A percentile compares a stretch with the other conserved stretches of the same genome.
phyloP scores from a whole-genome alignment of 2,329 filamentous ascomycete genomes.

The Ambrosiella beaveri region DNA sequence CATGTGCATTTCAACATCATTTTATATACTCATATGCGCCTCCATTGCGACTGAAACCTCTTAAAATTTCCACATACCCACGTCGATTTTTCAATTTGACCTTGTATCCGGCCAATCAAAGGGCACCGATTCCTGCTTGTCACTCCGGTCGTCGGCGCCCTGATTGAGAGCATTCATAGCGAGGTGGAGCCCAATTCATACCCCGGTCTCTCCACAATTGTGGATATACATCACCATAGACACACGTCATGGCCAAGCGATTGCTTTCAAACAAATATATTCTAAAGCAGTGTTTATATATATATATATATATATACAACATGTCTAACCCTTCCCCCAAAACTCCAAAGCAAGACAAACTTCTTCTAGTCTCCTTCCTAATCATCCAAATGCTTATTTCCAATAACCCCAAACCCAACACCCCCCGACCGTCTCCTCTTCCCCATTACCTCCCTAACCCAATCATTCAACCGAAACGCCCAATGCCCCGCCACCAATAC shows the following conservation, averaged over 20 bases:
- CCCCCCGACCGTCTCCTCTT: slow-evolving; percentile 26
- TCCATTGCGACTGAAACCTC: background rate
- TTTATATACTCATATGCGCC: background rate
- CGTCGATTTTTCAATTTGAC: background rate
- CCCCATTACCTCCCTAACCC: slow-evolving; percentile 42
- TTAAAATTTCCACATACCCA: background rate
- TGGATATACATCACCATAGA: background rate
- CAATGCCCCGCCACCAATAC: slow-evolving; percentile 88
- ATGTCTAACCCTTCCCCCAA: background rate
- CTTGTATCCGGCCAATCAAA: slow-evolving; percentile 7
- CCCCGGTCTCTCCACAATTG: background rate
- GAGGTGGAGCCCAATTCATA: background rate
- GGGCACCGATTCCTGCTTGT: slow-evolving; percentile 3
- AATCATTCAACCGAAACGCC: slow-evolving; percentile 73
- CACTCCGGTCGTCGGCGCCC: slow-evolving; percentile 11
- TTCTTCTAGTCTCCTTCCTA: background rate
- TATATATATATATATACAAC: background rate
- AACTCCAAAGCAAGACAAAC: background rate
- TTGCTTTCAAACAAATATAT: background rate
- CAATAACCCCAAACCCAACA: slow-evolving; percentile 31
- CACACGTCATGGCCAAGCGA: too few relatives aligned
- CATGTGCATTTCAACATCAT: background rate
- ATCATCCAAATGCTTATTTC: slow-evolving; percentile 23
- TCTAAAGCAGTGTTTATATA: background rate
- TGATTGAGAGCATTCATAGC: background rate